Percentiles rank a stretch among this genome's conserved stretches.
Conservation (phyloP, 805 yeast species). For the Nakazawaea sp. region DNA sequence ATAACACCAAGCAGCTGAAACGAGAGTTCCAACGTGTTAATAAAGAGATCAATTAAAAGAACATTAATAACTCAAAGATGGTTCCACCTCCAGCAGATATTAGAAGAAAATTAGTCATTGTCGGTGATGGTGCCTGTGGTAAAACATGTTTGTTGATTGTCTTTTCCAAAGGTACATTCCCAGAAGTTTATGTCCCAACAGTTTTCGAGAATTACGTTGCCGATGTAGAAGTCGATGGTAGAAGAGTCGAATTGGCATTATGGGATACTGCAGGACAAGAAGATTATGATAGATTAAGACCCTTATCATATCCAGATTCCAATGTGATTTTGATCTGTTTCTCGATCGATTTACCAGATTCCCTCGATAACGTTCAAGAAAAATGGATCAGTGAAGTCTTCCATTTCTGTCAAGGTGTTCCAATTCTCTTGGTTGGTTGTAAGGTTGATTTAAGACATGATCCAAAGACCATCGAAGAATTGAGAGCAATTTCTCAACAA, state of each 20-base stretch:
- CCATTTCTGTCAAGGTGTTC: constrained; percentile 92
- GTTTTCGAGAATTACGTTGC: constrained; percentile 98
- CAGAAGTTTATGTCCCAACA: constrained; percentile 92
- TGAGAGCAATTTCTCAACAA: constrained; percentile 67
- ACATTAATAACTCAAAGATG: constrained; percentile 5
- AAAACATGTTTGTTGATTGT: constrained; percentile 87
- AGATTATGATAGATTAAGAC: constrained; percentile 91
- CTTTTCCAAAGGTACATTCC: constrained; percentile 84
- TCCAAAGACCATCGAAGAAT: constrained; percentile 65
- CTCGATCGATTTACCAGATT: constrained; percentile 86
- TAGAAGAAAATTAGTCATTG: constrained; percentile 84
- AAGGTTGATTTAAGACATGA: constrained; percentile 86
- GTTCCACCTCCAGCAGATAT: constrained; percentile 45
- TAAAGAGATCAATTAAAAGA: no score
- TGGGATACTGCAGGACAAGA: constrained; percentile 99
- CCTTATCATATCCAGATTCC: constrained; percentile 87
- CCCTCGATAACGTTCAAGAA: constrained; percentile 89
- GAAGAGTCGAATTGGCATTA: constrained; percentile 86
- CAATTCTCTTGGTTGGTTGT: constrained; percentile 89
- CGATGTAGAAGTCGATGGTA: constrained; percentile 87
- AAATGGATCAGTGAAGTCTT: constrained; percentile 93
- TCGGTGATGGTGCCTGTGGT: constrained; percentile 98
- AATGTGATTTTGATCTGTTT: constrained; percentile 89
- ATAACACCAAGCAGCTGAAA: no score
- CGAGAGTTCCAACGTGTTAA: no score